Percentiles rank a stretch among this genome's conserved stretches.
Conservation (phyloP, 2,329 filamentous ascomycete species). For the Aureobasidium leucospermi region DNA sequence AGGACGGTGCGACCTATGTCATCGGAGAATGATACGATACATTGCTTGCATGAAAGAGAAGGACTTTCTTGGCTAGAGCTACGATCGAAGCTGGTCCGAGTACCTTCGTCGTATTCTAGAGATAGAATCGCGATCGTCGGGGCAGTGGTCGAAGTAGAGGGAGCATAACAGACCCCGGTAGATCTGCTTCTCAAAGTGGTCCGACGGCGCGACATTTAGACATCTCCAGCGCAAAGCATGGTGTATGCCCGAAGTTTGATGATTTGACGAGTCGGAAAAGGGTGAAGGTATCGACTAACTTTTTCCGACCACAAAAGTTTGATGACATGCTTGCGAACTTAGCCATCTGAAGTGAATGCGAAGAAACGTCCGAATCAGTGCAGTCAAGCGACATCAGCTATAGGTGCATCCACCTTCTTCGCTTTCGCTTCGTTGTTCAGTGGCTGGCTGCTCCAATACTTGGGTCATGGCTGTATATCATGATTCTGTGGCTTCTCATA, state of each 20-base stretch:
- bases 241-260: background rate
- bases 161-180: background rate
- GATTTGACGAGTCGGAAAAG: background rate
- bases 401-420: background rate
- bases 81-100: background rate
- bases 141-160: background rate
- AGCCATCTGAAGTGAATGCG: background rate
- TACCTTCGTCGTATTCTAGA: background rate
- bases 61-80: too few relatives aligned
- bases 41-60: background rate
- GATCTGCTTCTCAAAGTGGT: background rate
- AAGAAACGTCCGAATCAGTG: background rate
- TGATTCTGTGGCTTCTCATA: background rate
- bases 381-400: background rate
- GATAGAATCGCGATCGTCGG: background rate
- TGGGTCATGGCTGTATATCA: slow-evolving; percentile 1
- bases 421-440: background rate
- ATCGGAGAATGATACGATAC: slow-evolving; percentile 43
- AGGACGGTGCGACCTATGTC: slow-evolving; percentile 60
- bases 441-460: background rate
- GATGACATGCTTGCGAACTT: background rate
- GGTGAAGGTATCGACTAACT: background rate
- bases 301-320: background rate
- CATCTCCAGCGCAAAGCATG: background rate
- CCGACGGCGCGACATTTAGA: background rate